phyloP scores from a whole-genome alignment of 2,329 filamentous ascomycete species.

The Arachnopeziza araneosa region DNA sequence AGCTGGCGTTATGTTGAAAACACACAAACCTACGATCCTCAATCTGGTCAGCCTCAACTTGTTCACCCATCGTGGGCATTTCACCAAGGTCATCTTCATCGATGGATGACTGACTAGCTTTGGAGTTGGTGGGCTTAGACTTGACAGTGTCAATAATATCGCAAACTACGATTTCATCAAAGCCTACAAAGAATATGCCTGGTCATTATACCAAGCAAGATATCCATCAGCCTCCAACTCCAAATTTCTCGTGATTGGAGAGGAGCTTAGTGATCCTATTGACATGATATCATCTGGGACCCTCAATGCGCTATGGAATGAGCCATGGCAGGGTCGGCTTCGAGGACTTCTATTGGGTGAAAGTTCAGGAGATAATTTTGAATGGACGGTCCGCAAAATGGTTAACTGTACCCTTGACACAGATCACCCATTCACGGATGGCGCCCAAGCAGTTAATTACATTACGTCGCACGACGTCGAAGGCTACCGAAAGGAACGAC shows the following conservation, averaged over 20 bases:
- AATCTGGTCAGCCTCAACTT: constrained; percentile 4
- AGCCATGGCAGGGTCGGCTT: constrained; percentile 13
- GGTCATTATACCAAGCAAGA: constrained; percentile 7
- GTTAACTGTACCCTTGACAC: constrained; percentile 13
- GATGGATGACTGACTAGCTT: constrained; percentile 17
- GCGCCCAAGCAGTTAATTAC: constrained; percentile 15
- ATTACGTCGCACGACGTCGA: constrained; percentile 17
- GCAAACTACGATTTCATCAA: constrained; percentile 16
- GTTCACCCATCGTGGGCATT: constrained; percentile 15
- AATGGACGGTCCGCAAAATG: constrained; percentile 15
- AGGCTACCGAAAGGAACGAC: constrained; percentile 13
- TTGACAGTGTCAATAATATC: constrained; percentile 17
- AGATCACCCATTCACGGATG: constrained; percentile 15
- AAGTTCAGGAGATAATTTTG: constrained; percentile 6
- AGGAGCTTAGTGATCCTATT: constrained; percentile 15
- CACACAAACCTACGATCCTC: constrained; percentile 12
- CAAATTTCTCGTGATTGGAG: constrained; percentile 18
- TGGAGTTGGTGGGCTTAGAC: constrained; percentile 14
- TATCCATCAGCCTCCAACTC: constrained; percentile 5
- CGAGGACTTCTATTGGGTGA: constrained; percentile 9
- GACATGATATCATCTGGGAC: constrained; percentile 10
- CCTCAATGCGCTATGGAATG: constrained; percentile 17
- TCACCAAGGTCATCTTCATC: constrained; percentile 13
- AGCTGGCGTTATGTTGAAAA: constrained; percentile 12
- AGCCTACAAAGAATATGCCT: constrained; percentile 16